phyloP scores from a whole-genome alignment of 495 filamentous ascomycete genomes.

The Hypoxylon rickii region DNA sequence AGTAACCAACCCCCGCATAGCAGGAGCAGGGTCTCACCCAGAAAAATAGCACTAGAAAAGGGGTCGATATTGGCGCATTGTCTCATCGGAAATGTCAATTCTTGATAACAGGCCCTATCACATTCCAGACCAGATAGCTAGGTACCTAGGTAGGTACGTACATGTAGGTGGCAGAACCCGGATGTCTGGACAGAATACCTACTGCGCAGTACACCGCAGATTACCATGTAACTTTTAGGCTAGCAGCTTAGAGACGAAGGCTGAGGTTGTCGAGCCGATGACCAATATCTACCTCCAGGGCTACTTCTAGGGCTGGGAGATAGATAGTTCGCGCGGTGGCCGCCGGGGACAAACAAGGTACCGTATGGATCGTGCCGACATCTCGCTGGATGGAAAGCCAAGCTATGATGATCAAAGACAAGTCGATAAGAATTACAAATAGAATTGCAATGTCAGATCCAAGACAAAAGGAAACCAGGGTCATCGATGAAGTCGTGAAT shows the following conservation, averaged over 20 bases:
- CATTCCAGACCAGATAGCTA: slow-evolving; percentile 9
- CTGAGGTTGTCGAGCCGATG: no score
- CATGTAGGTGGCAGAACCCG: no score
- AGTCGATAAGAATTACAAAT: slow-evolving; percentile 26
- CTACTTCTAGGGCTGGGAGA: no score
- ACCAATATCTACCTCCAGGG: no score
- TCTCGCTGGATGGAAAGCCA: not conserved
- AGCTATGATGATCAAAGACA: not conserved
- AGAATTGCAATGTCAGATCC: slow-evolving; percentile 28
- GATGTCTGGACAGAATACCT: no score
- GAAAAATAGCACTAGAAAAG: slow-evolving; percentile 3
- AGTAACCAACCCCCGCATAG: slow-evolving; percentile 24
- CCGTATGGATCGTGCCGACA: not conserved
- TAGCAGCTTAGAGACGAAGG: no score
- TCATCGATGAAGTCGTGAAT: slow-evolving; percentile 19
- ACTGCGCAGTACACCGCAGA: no score
- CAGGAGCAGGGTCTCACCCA: slow-evolving; percentile 30
- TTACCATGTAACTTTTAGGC: no score
- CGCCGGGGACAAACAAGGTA: no score
- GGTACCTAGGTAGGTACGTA: no score
- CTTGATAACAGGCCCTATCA: slow-evolving; percentile 19
- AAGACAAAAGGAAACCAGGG: slow-evolving; percentile 28
- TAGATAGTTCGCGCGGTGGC: no score
- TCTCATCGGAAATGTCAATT: slow-evolving; percentile 8
- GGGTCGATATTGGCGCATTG: no score